Evolutionary conservation across 148 eudicot genomes (phyloP).

Genomic region (Salicornia ramosissima): DNA sequence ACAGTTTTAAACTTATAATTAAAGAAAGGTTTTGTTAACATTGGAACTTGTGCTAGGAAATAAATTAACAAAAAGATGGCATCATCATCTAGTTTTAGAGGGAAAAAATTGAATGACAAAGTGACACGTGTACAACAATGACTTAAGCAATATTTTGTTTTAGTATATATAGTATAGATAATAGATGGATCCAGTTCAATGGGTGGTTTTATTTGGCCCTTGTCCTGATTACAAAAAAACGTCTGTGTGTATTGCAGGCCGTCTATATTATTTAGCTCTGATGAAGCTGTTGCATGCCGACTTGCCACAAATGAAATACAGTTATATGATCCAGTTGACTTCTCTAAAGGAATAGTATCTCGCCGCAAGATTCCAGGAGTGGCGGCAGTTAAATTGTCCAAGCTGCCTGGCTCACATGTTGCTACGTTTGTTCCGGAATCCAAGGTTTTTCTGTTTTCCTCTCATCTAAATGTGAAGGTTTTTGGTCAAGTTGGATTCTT

Average conservation of each 20-base stretch:
- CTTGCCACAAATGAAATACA: slow-evolving; percentile 88
- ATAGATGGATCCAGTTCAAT: not conserved
- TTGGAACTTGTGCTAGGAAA: too few relatives aligned
- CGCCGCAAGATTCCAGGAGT: slow-evolving; percentile 77
- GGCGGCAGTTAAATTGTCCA: slow-evolving; percentile 78
- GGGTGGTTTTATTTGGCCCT: not conserved
- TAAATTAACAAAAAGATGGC: too few relatives aligned
- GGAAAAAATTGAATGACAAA: too few relatives aligned
- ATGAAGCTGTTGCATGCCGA: slow-evolving; percentile 77
- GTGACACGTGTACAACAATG: too few relatives aligned
- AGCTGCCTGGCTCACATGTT: slow-evolving; percentile 65
- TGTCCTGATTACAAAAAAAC: not conserved
- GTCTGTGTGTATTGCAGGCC: slow-evolving; percentile 54
- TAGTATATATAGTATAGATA: too few relatives aligned
- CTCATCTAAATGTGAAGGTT: slow-evolving; percentile 5
- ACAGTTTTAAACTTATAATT: too few relatives aligned
- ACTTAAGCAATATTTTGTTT: too few relatives aligned
- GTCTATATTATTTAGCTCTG: slow-evolving; percentile 57
- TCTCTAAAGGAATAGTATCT: slow-evolving; percentile 68
- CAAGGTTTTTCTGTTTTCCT: slow-evolving; percentile 48
- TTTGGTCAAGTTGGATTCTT: slow-evolving; percentile 5
- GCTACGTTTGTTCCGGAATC: slow-evolving; percentile 93
- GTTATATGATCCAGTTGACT: slow-evolving; percentile 62
- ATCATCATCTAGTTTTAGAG: too few relatives aligned
- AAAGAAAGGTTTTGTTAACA: too few relatives aligned